phyloP scores from a whole-genome alignment of 176 grass and related monocot genomes.

The Canna indica region DNA sequence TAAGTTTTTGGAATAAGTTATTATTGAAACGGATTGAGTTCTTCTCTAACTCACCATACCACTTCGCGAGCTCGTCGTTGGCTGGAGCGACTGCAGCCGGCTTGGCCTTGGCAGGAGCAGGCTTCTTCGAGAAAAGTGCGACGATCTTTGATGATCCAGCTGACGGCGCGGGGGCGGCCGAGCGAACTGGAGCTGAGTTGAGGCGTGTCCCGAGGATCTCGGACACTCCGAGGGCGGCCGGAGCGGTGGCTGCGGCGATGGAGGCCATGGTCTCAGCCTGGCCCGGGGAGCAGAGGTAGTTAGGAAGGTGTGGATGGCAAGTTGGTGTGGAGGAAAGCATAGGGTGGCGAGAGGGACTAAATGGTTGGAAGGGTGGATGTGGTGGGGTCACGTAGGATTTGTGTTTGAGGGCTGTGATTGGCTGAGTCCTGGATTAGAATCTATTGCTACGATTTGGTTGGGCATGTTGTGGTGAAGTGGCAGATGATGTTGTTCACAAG shows the following conservation, averaged over 20 bases:
- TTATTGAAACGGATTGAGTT: too few relatives aligned
- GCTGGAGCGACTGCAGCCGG: constrained; percentile 14
- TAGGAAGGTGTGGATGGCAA: constrained; percentile 2
- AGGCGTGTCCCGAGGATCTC: constrained; percentile 59
- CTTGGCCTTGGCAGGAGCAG: constrained; percentile 46
- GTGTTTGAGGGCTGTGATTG: constrained; percentile 45
- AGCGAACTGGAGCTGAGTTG: constrained; percentile 27
- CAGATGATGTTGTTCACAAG: constrained; percentile 50
- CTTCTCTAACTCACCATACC: too few relatives aligned
- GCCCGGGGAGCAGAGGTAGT: neutral
- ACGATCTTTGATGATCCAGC: constrained; percentile 44
- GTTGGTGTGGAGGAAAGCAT: constrained; percentile 10
- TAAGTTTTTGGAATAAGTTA: too few relatives aligned
- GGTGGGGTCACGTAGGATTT: constrained; percentile 56
- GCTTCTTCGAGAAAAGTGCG: constrained; percentile 58
- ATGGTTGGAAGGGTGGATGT: constrained; percentile 58
- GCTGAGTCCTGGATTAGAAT: constrained; percentile 33
- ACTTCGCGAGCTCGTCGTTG: constrained; percentile 83
- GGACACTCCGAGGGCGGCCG: constrained; percentile 25
- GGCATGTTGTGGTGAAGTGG: constrained; percentile 37
- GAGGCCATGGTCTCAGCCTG: constrained; percentile 9
- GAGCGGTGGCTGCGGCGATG: constrained; percentile 33
- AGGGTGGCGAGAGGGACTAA: constrained; percentile 39
- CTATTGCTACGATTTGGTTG: constrained; percentile 53
- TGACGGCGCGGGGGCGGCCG: constrained; percentile 16